Conservation (phyloP, 2,329 filamentous ascomycete species). For the Dichotomopilus funicola region DNA sequence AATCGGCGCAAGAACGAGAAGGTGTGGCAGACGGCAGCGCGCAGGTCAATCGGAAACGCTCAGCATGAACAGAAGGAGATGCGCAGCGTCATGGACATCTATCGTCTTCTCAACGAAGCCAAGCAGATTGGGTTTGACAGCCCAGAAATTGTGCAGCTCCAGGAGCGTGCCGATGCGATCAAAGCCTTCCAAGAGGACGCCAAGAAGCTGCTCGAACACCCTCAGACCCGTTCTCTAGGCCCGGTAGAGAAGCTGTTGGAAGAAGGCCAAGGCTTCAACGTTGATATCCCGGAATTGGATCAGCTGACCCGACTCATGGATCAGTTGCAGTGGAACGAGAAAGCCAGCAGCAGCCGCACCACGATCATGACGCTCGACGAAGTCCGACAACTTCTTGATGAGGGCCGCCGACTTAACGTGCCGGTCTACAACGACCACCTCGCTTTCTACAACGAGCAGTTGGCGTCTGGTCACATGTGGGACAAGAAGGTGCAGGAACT, state of each 20-base stretch:
- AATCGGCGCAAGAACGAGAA: constrained; percentile 94
- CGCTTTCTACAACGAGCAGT: constrained; percentile 67
- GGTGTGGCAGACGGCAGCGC: constrained; percentile 66
- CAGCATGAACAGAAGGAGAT: constrained; percentile 72
- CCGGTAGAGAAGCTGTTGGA: constrained; percentile 90
- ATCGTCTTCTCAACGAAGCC: constrained; percentile 74
- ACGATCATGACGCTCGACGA: constrained; percentile 68
- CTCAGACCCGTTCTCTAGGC: constrained; percentile 55
- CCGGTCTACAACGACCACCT: constrained; percentile 75
- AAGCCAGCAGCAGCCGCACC: constrained; percentile 57
- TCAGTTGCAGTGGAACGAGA: constrained; percentile 82
- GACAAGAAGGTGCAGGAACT: constrained; percentile 88
- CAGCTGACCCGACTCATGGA: constrained; percentile 72
- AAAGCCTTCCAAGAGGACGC: constrained; percentile 77
- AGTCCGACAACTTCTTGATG: constrained; percentile 69
- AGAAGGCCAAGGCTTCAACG: constrained; percentile 60
- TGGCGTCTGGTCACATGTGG: constrained; percentile 74
- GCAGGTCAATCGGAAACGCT: constrained; percentile 56
- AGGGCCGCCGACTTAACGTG: constrained; percentile 71
- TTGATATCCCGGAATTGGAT: constrained; percentile 39
- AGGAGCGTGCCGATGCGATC: constrained; percentile 79
- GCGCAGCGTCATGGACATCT: constrained; percentile 83
- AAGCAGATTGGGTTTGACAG: constrained; percentile 89
- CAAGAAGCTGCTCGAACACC: constrained; percentile 60
- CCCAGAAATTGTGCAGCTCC: constrained; percentile 77